Base-by-base conservation (phyloP, 805 yeast species). In the Priceomyces carsonii region DNA sequence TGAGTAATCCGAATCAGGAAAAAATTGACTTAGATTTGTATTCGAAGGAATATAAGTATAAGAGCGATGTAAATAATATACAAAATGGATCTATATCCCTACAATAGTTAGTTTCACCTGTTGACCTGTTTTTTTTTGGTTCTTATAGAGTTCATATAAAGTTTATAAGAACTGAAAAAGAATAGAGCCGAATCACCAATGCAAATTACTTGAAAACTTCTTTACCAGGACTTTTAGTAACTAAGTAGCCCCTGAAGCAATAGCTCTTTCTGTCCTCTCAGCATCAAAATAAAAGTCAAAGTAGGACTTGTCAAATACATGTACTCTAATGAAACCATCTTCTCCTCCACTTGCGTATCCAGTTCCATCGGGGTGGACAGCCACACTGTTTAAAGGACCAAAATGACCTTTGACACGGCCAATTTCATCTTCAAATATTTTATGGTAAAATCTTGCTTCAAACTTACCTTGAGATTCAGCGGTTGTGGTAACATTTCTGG, bases 381-480 rank as follows among this genome's bases (percentile, higher is more conserved):
- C 96, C 44, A 93, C 77, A 48, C 85, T 80, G 71, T 93, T 93
- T 54, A 93, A 78, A 31, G 99, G 99, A 73, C 99, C 99, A 75
- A 93, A 93, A 71, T 93, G 99, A 39, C 99, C 99, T 67, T 85
- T 87, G 33, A 93, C 91, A 68, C 96, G 83, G 48, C 98, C 99
- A 47, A 93, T 82, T 64, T 91, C 98, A 59, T 91, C 98, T 63
- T 83, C 84, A 63, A 90, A 93, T 33, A 93, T 78, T 69, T 91
- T 93, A 69, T 93, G 98, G 68, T 82, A 88, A 62, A 93, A 86
- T 69, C 96, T 80, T 23, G 97, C 93, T 71, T 93, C 98, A 63
- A 93, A 93, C 59, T 87, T 87, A 71, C 99, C 99, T 64, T 91
- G 95, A 32, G 83, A 74, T 37, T 89, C 80, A 27, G 93, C 78